These are phyloP conservation scores for Fomitopsis pulvina DNA, from an alignment of 768 basidiomycete species.

Conservation along the genomic window DNA sequence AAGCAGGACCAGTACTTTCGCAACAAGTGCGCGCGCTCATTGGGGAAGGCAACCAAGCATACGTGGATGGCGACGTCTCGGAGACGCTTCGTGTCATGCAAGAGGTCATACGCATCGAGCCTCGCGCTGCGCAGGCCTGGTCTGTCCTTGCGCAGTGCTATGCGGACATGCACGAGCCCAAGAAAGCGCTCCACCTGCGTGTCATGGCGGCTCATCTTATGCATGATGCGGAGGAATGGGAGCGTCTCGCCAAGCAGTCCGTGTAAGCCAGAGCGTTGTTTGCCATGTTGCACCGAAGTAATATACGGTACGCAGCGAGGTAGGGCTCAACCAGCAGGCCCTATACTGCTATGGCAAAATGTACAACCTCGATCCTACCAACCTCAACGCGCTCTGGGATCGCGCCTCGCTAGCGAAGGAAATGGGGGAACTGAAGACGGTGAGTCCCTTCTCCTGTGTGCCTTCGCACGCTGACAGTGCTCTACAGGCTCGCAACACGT, in stretches of 20 bases:
- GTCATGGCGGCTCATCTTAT: constrained; percentile 89
- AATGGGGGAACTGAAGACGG: constrained; percentile 62
- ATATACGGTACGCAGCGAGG: constrained; percentile 35
- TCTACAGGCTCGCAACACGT: constrained; percentile 51
- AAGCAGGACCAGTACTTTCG: constrained; percentile 54
- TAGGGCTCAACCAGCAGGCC: constrained; percentile 78
- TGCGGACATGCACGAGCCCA: constrained; percentile 57
- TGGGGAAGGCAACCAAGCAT: constrained; percentile 84
- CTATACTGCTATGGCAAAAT: constrained; percentile 89
- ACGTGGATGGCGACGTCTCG: constrained; percentile 59
- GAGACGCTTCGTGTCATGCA: constrained; percentile 77
- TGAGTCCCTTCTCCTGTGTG: constrained; percentile 23
- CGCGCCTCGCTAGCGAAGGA: constrained; percentile 76
- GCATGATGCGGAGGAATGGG: constrained; percentile 86
- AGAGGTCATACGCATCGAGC: constrained; percentile 92
- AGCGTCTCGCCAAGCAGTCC: constrained; percentile 66
- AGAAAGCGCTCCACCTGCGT: constrained; percentile 73
- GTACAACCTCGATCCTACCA: constrained; percentile 68
- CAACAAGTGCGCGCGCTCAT: constrained; percentile 69
- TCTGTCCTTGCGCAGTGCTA: constrained; percentile 82
- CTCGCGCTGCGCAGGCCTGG: constrained; percentile 80
- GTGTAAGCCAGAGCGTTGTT: constrained; percentile 29
- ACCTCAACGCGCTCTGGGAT: constrained; percentile 87
- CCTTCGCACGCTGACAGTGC: background rate
- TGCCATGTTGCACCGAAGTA: background rate